These are phyloP conservation scores for Gyrodon lividus DNA, from an alignment of 768 basidiomycete species.

Conservation along the genomic window DNA sequence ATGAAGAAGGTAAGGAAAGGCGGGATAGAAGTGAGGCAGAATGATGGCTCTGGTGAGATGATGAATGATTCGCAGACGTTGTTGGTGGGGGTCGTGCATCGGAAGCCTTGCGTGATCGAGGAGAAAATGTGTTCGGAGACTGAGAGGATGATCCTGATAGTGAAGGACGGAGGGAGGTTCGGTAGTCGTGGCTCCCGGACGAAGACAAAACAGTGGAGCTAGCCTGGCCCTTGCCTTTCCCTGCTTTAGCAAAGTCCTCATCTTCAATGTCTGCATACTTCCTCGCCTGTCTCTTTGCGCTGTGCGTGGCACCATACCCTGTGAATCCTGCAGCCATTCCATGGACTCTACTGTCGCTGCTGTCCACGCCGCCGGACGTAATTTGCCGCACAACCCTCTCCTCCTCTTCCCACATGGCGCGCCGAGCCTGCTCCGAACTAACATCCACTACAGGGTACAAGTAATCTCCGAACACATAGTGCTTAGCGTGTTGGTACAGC, in stretches of 20 bases:
- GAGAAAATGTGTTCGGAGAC: slow-evolving; percentile 11
- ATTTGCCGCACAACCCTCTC: slow-evolving; percentile 29
- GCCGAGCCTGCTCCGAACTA: slow-evolving; percentile 50
- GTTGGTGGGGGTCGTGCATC: slow-evolving; percentile 8
- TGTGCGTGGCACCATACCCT: slow-evolving; percentile 30
- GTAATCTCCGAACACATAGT: slow-evolving; percentile 87
- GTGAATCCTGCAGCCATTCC: neutral
- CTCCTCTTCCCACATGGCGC: slow-evolving; percentile 31
- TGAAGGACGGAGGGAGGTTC: neutral
- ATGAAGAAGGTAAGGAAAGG: slow-evolving; percentile 5
- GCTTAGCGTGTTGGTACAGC: slow-evolving; percentile 71
- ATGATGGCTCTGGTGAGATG: slow-evolving; percentile 15
- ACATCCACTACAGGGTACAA: slow-evolving; percentile 89
- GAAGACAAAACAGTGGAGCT: slow-evolving; percentile 1
- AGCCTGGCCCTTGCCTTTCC: neutral
- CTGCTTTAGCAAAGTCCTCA: slow-evolving; percentile 19
- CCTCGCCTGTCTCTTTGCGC: slow-evolving; percentile 4
- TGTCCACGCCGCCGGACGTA: slow-evolving; percentile 5
- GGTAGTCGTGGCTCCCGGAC: neutral
- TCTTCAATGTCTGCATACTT: slow-evolving; percentile 8
- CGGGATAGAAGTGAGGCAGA: slow-evolving; percentile 12
- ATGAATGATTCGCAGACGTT: slow-evolving; percentile 5
- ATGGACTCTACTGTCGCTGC: neutral
- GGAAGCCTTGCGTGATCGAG: neutral
- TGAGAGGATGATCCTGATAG: neutral